Evolutionary conservation across 768 basidiomycete genomes (phyloP).

Genomic region (Saitozyma podzolica): DNA sequence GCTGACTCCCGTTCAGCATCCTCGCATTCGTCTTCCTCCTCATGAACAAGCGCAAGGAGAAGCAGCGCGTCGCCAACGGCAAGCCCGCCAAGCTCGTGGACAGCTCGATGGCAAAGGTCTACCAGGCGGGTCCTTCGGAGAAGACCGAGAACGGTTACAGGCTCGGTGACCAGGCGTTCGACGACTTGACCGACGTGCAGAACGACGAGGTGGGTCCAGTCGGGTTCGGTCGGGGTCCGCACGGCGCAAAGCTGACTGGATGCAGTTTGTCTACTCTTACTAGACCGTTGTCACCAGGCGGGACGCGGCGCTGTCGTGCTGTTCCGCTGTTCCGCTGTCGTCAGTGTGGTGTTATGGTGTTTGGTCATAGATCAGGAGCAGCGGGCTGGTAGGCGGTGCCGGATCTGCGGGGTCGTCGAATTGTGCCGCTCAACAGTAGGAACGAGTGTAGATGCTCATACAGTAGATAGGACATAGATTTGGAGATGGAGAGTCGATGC

Average conservation of each 20-base stretch:
- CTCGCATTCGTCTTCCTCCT: not conserved
- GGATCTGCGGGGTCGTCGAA: no score
- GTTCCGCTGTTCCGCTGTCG: no score
- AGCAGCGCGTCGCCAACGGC: constrained; percentile 38
- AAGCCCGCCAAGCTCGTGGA: constrained; percentile 46
- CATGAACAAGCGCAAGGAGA: constrained; percentile 41
- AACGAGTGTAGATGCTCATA: no score
- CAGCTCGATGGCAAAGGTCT: constrained; percentile 17
- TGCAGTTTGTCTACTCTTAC: not conserved
- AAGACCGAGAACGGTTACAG: not conserved
- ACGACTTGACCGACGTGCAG: constrained; percentile 10
- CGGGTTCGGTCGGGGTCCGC: not conserved
- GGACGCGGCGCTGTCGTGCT: no score
- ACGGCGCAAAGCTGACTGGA: no score
- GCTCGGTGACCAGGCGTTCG: constrained; percentile 19
- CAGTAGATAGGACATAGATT: no score
- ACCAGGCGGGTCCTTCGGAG: not conserved
- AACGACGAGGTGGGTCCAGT: no score
- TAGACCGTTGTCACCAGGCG: not conserved
- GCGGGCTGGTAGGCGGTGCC: no score
- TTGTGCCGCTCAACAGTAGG: no score
- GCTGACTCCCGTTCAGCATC: not conserved
- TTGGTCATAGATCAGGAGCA: no score
- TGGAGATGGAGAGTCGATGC: no score
- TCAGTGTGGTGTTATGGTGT: no score